These are phyloP conservation scores for Saccharomycopsis sp. DNA, from an alignment of 805 yeast species.

Conservation along the genomic window DNA sequence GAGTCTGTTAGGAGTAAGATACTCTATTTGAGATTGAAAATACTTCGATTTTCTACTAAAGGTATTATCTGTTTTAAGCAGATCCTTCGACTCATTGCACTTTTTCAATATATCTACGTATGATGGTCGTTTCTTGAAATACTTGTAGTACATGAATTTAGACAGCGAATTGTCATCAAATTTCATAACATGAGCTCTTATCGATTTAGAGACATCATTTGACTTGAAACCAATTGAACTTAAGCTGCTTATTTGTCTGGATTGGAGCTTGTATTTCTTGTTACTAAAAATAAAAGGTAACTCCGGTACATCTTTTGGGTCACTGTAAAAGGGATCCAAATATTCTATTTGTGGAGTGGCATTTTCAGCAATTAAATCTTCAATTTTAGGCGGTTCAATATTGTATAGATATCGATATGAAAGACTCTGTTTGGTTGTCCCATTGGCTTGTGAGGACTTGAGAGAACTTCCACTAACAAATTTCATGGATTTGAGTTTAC, in stretches of 20 bases:
- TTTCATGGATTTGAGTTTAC: slow-evolving; percentile 12
- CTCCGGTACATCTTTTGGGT: slow-evolving; percentile 43
- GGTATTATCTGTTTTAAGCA: background rate
- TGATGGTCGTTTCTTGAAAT: slow-evolving; percentile 43
- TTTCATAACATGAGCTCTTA: background rate
- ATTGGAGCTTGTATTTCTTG: slow-evolving; percentile 44
- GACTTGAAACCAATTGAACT: background rate
- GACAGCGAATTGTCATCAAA: background rate
- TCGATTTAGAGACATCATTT: slow-evolving; percentile 3
- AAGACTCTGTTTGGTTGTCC: no score
- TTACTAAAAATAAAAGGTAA: slow-evolving; percentile 64
- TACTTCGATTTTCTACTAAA: background rate
- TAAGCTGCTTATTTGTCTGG: slow-evolving; percentile 27
- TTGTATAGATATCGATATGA: background rate
- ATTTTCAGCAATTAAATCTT: slow-evolving; percentile 29
- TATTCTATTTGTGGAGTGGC: slow-evolving; percentile 43
- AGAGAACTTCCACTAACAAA: slow-evolving; percentile 23
- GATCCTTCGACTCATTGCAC: slow-evolving; percentile 27
- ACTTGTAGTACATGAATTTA: slow-evolving; percentile 37
- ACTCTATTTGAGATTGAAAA: slow-evolving; percentile 44
- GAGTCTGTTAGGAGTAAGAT: slow-evolving; percentile 30
- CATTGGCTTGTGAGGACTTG: slow-evolving; percentile 1
- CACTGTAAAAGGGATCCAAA: slow-evolving; percentile 57
- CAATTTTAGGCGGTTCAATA: slow-evolving; percentile 22
- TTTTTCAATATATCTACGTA: slow-evolving; percentile 29